Conservation (phyloP, 495 filamentous ascomycete species). For the Letharia columbiana region DNA sequence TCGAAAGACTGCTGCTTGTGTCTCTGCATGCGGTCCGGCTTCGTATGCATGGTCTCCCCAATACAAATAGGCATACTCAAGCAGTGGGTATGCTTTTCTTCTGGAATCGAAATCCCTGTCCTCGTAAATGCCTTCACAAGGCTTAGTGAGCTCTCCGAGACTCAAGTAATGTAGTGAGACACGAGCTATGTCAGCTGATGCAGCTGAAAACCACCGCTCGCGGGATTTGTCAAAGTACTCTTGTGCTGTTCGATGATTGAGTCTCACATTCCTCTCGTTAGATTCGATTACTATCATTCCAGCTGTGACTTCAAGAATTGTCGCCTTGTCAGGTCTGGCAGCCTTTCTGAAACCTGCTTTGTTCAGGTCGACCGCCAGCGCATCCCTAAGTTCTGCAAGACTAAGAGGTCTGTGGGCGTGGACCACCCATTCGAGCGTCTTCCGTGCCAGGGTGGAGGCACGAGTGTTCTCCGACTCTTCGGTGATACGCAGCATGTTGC, state of each 20-base stretch:
- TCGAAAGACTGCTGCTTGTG: conserved; percentile 7
- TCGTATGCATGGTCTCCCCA: conserved; percentile 29
- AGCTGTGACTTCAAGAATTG: conserved; percentile 23
- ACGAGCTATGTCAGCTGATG: conserved; percentile 18
- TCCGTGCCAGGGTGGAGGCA: conserved; percentile 10
- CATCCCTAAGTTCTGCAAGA: conserved; percentile 26
- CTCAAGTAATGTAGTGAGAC: conserved; percentile 24
- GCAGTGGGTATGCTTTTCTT: conserved; percentile 19
- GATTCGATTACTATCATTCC: conserved; percentile 22
- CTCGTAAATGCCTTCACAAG: conserved; percentile 12
- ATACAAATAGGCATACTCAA: conserved; percentile 26
- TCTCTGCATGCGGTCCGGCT: conserved; percentile 11
- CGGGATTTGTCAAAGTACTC: conserved; percentile 26
- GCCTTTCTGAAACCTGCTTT: conserved; percentile 15
- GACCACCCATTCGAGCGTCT: conserved; percentile 22
- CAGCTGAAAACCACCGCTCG: conserved; percentile 20
- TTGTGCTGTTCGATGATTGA: conserved; percentile 24
- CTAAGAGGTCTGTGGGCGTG: conserved; percentile 21
- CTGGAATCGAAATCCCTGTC: conserved; percentile 23
- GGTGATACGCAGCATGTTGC: conserved; percentile 4
- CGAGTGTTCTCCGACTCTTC: conserved; percentile 12
- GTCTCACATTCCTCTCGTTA: conserved; percentile 18
- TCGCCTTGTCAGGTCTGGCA: conserved; percentile 16
- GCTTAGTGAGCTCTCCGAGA: conserved; percentile 22
- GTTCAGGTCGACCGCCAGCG: conserved; percentile 23